Conservation (phyloP, 768 basidiomycete species). For the Guyanaporus albipodus region DNA sequence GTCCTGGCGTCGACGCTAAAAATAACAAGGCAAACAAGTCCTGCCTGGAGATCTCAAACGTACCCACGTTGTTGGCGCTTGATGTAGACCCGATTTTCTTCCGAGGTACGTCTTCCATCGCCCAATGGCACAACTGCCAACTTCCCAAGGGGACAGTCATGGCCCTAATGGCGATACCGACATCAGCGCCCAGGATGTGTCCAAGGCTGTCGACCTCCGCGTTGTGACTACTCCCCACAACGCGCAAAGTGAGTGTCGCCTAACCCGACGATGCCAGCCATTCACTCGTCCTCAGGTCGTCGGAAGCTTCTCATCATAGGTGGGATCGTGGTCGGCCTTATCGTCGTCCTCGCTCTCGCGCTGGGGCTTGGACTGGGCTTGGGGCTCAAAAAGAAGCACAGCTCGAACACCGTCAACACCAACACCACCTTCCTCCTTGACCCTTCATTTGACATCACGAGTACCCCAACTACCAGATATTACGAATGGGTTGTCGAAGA, state of each 20-base stretch:
- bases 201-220: neutral
- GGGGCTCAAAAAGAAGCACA: slow-evolving; percentile 21
- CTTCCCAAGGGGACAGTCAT: slow-evolving; percentile 1
- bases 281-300: slow-evolving; percentile 11
- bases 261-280: neutral
- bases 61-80: neutral
- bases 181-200: slow-evolving; percentile 1
- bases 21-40: too few species aligned
- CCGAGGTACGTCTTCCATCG: neutral
- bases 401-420: slow-evolving; percentile 14
- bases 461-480: slow-evolving; percentile 37
- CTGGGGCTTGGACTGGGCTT: slow-evolving; percentile 31
- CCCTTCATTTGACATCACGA: slow-evolving; percentile 23
- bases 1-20: too few species aligned
- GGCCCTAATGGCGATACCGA: neutral
- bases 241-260: slow-evolving; percentile 4
- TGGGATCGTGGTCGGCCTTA: slow-evolving; percentile 7
- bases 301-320: slow-evolving; percentile 18
- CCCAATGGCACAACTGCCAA: slow-evolving; percentile 7
- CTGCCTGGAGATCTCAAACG: too few species aligned
- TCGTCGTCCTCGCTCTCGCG: slow-evolving; percentile 19
- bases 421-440: slow-evolving; percentile 31
- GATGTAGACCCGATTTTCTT: neutral
- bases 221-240: neutral
- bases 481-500: slow-evolving; percentile 42